Evolutionary conservation across 768 basidiomycete species (phyloP).

Genomic region (Favolaschia claudopus): DNA sequence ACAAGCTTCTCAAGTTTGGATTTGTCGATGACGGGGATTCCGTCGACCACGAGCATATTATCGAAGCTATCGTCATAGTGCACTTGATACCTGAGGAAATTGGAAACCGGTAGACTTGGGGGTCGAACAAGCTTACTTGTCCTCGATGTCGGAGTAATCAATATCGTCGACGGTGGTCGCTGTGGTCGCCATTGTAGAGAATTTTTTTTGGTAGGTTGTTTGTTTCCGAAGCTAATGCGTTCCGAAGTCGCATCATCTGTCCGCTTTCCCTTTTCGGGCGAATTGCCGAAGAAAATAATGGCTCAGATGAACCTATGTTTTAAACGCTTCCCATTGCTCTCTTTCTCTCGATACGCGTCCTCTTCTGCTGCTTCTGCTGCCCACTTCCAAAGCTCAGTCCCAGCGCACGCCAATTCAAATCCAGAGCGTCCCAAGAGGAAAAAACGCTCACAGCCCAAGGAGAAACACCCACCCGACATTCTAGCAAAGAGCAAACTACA

Average conservation of each 20-base stretch:
- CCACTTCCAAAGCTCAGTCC: not conserved
- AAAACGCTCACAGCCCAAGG: constrained; percentile 2
- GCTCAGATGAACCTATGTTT: constrained; percentile 6
- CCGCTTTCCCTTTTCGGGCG: too few species aligned
- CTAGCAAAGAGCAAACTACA: constrained; percentile 58
- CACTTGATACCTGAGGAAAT: constrained; percentile 75
- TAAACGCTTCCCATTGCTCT: constrained; percentile 18
- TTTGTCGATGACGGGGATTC: constrained; percentile 88
- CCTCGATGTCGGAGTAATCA: constrained; percentile 90
- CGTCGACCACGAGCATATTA: constrained; percentile 91
- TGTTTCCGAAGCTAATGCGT: not conserved
- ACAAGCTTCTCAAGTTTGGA: constrained; percentile 85
- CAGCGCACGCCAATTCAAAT: too few species aligned
- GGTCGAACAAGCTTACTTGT: constrained; percentile 60
- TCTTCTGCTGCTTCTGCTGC: constrained; percentile 8
- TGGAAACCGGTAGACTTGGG: constrained; percentile 4
- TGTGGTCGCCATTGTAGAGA: constrained; percentile 31
- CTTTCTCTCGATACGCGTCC: constrained; percentile 5
- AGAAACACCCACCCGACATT: constrained; percentile 30
- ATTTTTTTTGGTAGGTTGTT: constrained; percentile 1
- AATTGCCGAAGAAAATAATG: not conserved
- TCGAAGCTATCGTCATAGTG: constrained; percentile 88
- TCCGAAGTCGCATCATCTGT: not conserved
- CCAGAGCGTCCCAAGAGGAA: too few species aligned
- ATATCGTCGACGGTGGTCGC: constrained; percentile 65